phyloP scores from a whole-genome alignment of 1,139 yeast species.

The Geotrichum reessii region DNA sequence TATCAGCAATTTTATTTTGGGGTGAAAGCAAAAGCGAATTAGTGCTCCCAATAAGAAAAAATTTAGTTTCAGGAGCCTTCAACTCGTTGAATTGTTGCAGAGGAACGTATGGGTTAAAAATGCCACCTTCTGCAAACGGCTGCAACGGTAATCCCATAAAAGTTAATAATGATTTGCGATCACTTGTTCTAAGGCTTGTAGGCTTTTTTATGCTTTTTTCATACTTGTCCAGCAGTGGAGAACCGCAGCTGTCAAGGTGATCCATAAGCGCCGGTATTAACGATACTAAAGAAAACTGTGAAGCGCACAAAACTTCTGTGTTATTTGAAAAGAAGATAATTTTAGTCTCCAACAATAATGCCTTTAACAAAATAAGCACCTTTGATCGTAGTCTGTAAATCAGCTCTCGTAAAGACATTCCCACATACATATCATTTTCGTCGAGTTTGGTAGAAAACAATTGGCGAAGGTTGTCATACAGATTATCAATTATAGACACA shows the following conservation, averaged over 20 bases:
- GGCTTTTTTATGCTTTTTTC: slow-evolving; percentile 52
- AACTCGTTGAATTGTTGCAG: slow-evolving; percentile 82
- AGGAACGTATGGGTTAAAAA: slow-evolving; percentile 90
- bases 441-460: slow-evolving; percentile 38
- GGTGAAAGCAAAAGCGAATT: slow-evolving; percentile 58
- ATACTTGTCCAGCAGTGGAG: slow-evolving; percentile 62
- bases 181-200: slow-evolving; percentile 72
- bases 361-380: slow-evolving; percentile 66
- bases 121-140: slow-evolving; percentile 75
- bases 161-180: slow-evolving; percentile 65
- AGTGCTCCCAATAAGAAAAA: slow-evolving; percentile 81
- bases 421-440: slow-evolving; percentile 63
- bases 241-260: slow-evolving; percentile 70
- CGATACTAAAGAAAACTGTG: slow-evolving; percentile 60
- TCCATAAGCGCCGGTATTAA: slow-evolving; percentile 72
- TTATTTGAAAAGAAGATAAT: slow-evolving; percentile 66
- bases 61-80: slow-evolving; percentile 49
- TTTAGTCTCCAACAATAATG: slow-evolving; percentile 66
- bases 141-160: slow-evolving; percentile 88
- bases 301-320: slow-evolving; percentile 70
- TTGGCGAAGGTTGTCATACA: slow-evolving; percentile 63
- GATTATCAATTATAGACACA: slow-evolving; percentile 56
- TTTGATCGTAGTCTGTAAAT: slow-evolving; percentile 55
- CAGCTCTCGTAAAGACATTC: slow-evolving; percentile 64
- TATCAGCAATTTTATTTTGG: slow-evolving; percentile 53